Evolutionary conservation across 2,329 filamentous ascomycete species (phyloP).

Genomic region (Claviceps cyperi): DNA sequence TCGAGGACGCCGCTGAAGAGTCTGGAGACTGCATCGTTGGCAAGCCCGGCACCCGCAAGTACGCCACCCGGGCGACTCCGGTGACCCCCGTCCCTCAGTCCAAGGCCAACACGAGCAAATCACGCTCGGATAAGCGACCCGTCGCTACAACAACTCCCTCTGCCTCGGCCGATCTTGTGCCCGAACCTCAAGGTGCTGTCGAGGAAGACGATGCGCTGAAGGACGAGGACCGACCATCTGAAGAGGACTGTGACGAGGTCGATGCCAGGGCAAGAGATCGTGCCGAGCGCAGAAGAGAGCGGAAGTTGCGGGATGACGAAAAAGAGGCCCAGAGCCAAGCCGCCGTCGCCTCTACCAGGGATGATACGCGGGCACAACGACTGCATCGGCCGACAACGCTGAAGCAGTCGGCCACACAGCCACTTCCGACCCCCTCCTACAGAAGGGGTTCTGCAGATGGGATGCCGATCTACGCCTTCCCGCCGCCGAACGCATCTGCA

Average conservation of each 20-base stretch:
- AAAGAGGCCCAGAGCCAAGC: slow-evolving; percentile 2
- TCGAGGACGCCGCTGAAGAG: slow-evolving; percentile 36
- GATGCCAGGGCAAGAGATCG: slow-evolving; percentile 13
- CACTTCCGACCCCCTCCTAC: slow-evolving; percentile 16
- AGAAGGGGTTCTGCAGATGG: slow-evolving; percentile 20
- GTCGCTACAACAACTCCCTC: slow-evolving; percentile 23
- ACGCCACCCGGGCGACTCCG: slow-evolving; percentile 33
- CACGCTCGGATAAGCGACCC: slow-evolving; percentile 24
- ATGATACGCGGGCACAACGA: slow-evolving; percentile 14
- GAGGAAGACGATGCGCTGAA: slow-evolving; percentile 14
- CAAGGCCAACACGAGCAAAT: slow-evolving; percentile 38
- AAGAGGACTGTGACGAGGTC: slow-evolving; percentile 10
- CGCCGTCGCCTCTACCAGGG: slow-evolving; percentile 6
- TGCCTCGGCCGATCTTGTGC: slow-evolving; percentile 21
- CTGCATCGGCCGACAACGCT: slow-evolving; percentile 16
- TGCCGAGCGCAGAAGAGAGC: slow-evolving; percentile 16
- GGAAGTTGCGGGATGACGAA: slow-evolving; percentile 13
- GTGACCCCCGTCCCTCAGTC: slow-evolving; percentile 16
- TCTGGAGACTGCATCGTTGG: slow-evolving; percentile 27
- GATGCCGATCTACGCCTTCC: slow-evolving; percentile 21
- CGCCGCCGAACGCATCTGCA: slow-evolving; percentile 18
- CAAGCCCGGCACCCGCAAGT: slow-evolving; percentile 25
- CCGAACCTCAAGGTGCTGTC: slow-evolving; percentile 27
- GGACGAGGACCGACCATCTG: slow-evolving; percentile 8
- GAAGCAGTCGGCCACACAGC: slow-evolving; percentile 19